These are phyloP conservation scores for Calonectria pteridis DNA, from an alignment of 2,329 filamentous ascomycete genomes.

Conservation along the genomic window DNA sequence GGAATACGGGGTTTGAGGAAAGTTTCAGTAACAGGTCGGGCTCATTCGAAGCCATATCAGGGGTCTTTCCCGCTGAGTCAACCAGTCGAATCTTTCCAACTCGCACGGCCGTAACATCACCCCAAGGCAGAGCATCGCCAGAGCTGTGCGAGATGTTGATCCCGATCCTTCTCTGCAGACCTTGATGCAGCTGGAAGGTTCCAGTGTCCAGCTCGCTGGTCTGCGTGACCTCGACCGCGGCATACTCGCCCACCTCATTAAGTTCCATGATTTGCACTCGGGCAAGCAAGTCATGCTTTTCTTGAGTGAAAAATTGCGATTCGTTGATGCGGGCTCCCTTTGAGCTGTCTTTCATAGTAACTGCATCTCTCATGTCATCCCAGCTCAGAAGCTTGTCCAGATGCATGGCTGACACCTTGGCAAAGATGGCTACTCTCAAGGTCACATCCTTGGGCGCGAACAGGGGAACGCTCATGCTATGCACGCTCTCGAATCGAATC, in stretches of 20 bases:
- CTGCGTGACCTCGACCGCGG: constrained; percentile 93
- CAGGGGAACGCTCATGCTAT: constrained; percentile 95
- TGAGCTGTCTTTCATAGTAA: constrained; percentile 67
- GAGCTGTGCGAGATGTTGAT: constrained; percentile 93
- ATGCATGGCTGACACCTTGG: constrained; percentile 91
- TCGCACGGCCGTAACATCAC: constrained; percentile 81
- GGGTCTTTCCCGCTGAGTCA: constrained; percentile 86
- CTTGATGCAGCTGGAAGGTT: constrained; percentile 95
- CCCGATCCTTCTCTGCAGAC: constrained; percentile 87
- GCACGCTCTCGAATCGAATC: constrained; percentile 95
- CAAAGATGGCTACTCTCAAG: constrained; percentile 90
- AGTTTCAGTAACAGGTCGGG: constrained; percentile 83
- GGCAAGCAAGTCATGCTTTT: constrained; percentile 92
- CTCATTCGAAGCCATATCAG: constrained; percentile 79
- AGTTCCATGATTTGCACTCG: constrained; percentile 92
- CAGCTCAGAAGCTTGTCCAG: constrained; percentile 97
- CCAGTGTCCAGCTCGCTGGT: constrained; percentile 86
- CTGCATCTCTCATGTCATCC: constrained; percentile 95
- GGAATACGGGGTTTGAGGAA: constrained; percentile 81
- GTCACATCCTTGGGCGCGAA: constrained; percentile 77
- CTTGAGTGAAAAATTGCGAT: constrained; percentile 92
- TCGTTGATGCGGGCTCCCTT: constrained; percentile 83
- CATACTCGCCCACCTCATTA: constrained; percentile 89
- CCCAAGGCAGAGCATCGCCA: constrained; percentile 89
- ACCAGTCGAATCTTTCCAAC: constrained; percentile 87